Conservation (phyloP, 2,329 filamentous ascomycete species). For the Colletotrichum sp. region DNA sequence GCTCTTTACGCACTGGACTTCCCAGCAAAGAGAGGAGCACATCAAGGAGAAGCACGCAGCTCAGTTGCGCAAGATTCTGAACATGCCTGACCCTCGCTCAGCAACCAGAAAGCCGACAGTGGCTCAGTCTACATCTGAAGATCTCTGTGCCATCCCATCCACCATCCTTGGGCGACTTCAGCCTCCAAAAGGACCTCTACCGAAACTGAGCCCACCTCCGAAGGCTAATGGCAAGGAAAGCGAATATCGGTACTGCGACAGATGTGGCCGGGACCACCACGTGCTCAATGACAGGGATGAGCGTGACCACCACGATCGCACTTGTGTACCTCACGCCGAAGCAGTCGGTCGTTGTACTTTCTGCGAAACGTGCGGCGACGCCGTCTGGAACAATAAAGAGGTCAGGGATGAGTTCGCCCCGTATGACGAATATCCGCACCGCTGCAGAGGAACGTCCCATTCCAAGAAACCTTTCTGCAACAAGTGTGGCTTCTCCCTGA, state of each 20-base stretch:
- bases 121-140: neutral
- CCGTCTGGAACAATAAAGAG: constrained; percentile 10
- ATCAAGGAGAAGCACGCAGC: constrained; percentile 32
- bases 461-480: constrained; percentile 18
- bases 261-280: constrained; percentile 26
- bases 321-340: constrained; percentile 24
- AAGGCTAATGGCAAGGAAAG: constrained; percentile 18
- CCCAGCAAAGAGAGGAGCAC: constrained; percentile 30
- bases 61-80: constrained; percentile 18
- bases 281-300: constrained; percentile 14
- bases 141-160: neutral
- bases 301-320: constrained; percentile 24
- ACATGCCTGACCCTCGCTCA: neutral
- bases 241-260: constrained; percentile 26
- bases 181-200: constrained; percentile 1
- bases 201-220: neutral
- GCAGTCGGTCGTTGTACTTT: constrained; percentile 15
- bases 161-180: neutral
- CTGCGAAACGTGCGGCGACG: constrained; percentile 23
- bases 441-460: constrained; percentile 12
- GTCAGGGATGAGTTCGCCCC: constrained; percentile 1
- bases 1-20: constrained; percentile 33
- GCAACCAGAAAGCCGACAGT: neutral
- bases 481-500: constrained; percentile 19
- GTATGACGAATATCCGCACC: constrained; percentile 18